Evolutionary conservation across 768 basidiomycete species (phyloP), one percentile per base, ranked within the genome.

Genomic region (Dacryopinax primogenitus): DNA sequence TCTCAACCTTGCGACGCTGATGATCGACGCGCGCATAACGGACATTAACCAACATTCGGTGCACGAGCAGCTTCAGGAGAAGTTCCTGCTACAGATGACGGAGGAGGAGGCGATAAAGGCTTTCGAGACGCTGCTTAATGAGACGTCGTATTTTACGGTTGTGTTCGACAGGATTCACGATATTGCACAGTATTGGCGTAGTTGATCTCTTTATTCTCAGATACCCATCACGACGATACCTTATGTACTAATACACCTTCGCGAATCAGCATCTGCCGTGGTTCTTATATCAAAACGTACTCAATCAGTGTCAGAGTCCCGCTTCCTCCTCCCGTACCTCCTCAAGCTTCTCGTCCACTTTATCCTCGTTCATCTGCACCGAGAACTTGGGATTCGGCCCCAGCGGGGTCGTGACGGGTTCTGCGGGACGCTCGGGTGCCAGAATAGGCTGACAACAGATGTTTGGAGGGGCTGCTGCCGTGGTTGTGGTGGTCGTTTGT

Each of bases 61-160:
- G 1, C 86, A 88, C 70, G 86, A 87, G 68, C 86, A 96, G 76
- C 86, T 99, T 28, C 92, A 96, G 70, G 95, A 97, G 72, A 98
- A 97, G 77, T 99, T 99, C 77, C 82, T 92, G 67, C 77, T 97
- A 62, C 91, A 96, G 74, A 79, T 98, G 39, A 90, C 89, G 3
- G 95, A 98, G 74, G 94, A 96, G 74, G 90, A 96, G 73, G 95
- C 96, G 1, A 93, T 97, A 76, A 92, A 96, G 76, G 90, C 95
- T 72, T 96, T 98, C 71, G 94, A 98, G 77, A 82, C 86, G 6
- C 73, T 98, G 62, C 76, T 99, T 66, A 96, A 95, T 72, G 94
- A 98, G 74, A 96, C 91, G 1, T 92, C 89, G 30, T 94, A 96
- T 74, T 83, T 97, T 68, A 90, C 93, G 0, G 90, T 88, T 30